These are phyloP conservation scores for Ormosia emarginata DNA, from an alignment of 306 rosid species.

Conservation along the genomic window DNA sequence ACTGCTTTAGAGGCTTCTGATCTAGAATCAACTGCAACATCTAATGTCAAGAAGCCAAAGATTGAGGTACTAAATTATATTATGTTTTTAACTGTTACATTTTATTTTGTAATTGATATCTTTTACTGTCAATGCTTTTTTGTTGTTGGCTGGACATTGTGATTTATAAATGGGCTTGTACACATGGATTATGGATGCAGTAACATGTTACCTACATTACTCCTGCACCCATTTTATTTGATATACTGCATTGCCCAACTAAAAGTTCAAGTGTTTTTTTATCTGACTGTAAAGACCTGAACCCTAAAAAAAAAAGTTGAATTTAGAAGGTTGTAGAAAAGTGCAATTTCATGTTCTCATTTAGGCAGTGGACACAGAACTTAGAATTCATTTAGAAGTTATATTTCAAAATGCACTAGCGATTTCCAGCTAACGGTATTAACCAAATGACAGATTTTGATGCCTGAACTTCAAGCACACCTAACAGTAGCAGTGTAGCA, in stretches of 20 bases:
- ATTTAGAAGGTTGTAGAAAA: background rate
- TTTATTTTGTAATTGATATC: background rate
- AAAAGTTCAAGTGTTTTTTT: background rate
- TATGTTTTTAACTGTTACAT: slow-evolving; percentile 6
- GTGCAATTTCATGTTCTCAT: background rate
- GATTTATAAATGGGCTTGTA: background rate
- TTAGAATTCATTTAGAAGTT: background rate
- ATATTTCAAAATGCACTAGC: background rate
- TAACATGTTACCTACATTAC: background rate
- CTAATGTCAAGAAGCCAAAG: slow-evolving; percentile 65
- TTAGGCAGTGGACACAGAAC: background rate
- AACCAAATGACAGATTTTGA: background rate
- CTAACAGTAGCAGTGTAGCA: background rate
- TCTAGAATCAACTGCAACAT: slow-evolving; percentile 73
- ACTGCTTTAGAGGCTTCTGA: slow-evolving; percentile 62
- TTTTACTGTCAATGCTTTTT: background rate
- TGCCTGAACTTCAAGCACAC: background rate
- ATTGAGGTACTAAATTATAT: slow-evolving; percentile 51
- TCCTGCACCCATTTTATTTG: slow-evolving; percentile 2
- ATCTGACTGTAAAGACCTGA: background rate
- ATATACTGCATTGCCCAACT: background rate
- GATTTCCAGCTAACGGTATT: background rate
- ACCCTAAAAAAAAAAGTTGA: background rate
- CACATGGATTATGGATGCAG: background rate
- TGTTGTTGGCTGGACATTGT: background rate